Evolutionary conservation across 2,329 filamentous ascomycete species (phyloP), one percentile per base, ranked within the genome.

Genomic region (Fonsecaea erecta): DNA sequence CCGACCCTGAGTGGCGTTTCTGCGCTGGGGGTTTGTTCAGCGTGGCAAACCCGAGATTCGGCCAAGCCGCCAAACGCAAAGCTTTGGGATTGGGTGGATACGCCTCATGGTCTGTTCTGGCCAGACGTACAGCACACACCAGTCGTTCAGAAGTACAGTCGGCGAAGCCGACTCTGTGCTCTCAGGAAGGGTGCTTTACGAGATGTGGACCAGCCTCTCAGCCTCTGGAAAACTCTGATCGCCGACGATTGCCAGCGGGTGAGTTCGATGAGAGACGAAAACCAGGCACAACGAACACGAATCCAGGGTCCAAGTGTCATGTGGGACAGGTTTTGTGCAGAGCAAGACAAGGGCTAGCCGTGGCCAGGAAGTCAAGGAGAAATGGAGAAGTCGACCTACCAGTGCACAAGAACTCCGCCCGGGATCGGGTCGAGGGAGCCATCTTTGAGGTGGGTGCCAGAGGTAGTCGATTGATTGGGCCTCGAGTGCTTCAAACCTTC

Each of bases 321-420:
- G 14, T 48, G 43, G 12, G 43, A 12, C 43, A 48, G 18, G 12
- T 48, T n/a, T 48, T 48, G 43, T 18, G 43, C 43, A 48, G n/a
- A 24, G 24, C 26, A 32, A 53, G 26, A 32, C 32, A 35, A 48
- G 35, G 12, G 60, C 34, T 51, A 8, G 58, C 46, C 48, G 28
- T 48, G 54, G n/a, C 21, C 26, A 56, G 21, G 21, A 53, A 30
- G 35, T 52, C 56, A 64, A 46, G 28, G 28, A 30, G 28, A 30
- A 30, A 30, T 30, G 51, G 52, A 64, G 28, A 32, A 53, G 18
- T 48, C n/a, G 51, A 84, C 87, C 82, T 76, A 90, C 88, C 88
- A 91, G 79, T 91, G 88, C 70, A 91, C 85, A 67, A 91, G 81
- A 43, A 91, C 88, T 60, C 80, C 75, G 52, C 84, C 84, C 56